Evolutionary conservation across 306 rosid genomes (phyloP).

Genomic region (Gleditsia sinensis): DNA sequence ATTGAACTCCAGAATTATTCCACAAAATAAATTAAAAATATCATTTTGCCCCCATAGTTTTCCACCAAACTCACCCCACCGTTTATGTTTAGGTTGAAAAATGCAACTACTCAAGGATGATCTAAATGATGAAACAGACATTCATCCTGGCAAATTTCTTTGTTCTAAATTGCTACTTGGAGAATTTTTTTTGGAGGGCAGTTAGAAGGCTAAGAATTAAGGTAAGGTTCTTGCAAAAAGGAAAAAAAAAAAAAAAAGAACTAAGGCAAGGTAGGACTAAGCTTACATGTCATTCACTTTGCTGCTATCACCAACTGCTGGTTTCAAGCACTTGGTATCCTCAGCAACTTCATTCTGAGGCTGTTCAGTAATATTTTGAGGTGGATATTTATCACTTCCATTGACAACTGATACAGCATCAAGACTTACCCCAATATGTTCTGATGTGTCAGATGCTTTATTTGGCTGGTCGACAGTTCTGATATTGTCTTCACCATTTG

Average conservation of each 20-base stretch:
- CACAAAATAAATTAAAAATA: conserved; percentile 17
- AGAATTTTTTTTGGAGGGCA: not conserved
- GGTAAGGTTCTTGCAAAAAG: no score
- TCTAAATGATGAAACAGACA: conserved; percentile 18
- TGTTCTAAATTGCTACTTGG: no score
- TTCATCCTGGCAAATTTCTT: conserved; percentile 21
- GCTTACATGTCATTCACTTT: conserved; percentile 68
- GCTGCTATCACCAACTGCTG: conserved; percentile 40
- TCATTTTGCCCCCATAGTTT: not conserved
- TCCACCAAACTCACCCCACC: conserved; percentile 21
- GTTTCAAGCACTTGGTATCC: conserved; percentile 45
- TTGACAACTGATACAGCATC: conserved; percentile 36
- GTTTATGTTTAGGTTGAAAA: conserved; percentile 10
- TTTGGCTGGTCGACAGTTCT: conserved; percentile 40
- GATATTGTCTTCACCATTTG: conserved; percentile 33
- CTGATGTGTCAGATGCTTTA: conserved; percentile 41
- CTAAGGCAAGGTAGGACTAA: conserved; percentile 8
- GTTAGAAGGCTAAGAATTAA: conserved; percentile 24
- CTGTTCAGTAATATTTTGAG: conserved; percentile 35
- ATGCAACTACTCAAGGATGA: conserved; percentile 18
- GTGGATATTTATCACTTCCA: conserved; percentile 43
- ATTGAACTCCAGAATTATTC: conserved; percentile 5
- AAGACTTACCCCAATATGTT: conserved; percentile 36
- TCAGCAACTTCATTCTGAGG: conserved; percentile 39
- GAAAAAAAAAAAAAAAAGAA: no score